Conservation (phyloP, 2,329 filamentous ascomycete species). For the Beauveria sp. region DNA sequence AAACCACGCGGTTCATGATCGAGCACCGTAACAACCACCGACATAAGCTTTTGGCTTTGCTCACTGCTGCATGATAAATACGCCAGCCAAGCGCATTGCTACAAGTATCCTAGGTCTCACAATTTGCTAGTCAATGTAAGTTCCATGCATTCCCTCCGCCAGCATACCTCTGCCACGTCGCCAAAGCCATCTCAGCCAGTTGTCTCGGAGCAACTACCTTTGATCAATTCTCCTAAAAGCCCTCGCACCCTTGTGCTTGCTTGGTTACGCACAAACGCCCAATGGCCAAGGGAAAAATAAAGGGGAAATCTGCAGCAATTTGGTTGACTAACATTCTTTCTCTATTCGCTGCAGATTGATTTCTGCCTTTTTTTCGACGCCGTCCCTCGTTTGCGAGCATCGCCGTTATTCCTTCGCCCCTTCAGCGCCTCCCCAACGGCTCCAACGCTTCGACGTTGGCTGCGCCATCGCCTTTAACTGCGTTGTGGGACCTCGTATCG, state of each 20-base stretch:
- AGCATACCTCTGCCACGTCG: conserved; percentile 6
- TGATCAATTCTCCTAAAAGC: background rate
- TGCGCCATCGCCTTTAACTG: background rate
- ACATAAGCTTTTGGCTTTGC: background rate
- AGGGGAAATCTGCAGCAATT: background rate
- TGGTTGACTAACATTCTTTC: background rate
- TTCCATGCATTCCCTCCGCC: conserved; percentile 3
- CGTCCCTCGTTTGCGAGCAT: background rate
- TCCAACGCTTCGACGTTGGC: conserved; percentile 7
- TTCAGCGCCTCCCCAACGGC: conserved; percentile 1
- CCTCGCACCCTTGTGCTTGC: background rate
- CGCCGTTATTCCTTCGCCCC: background rate
- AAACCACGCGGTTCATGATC: background rate
- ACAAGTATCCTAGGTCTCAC: background rate
- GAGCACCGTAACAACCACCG: background rate
- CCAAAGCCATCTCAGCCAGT: background rate
- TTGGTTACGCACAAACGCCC: background rate
- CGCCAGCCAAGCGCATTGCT: background rate
- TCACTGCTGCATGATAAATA: background rate
- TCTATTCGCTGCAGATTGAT: background rate
- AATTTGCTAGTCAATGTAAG: conserved; percentile 9
- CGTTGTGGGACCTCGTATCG: conserved; percentile 12
- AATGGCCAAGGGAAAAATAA: background rate
- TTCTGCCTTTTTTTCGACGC: background rate
- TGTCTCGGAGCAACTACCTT: conserved; percentile 7